phyloP scores from a whole-genome alignment of 164 flowering plant species.

The Echeveria elegans region DNA sequence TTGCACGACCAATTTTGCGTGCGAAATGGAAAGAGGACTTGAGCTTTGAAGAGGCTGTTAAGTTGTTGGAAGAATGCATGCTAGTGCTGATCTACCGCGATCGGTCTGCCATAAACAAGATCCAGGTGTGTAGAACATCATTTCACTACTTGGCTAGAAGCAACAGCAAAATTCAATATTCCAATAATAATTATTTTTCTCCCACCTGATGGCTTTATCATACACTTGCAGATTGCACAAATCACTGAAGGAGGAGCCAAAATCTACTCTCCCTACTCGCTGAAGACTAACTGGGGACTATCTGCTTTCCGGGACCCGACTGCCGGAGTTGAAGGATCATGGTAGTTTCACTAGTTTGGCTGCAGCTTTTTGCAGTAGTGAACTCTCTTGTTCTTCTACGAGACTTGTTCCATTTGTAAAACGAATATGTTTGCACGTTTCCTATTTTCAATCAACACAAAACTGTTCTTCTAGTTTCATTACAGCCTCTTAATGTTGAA shows the following conservation, averaged over 20 bases:
- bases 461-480: no score
- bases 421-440: not conserved
- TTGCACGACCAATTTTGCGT: constrained; percentile 86
- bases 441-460: not conserved
- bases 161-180: no score
- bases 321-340: constrained; percentile 73
- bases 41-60: constrained; percentile 91
- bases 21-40: constrained; percentile 82
- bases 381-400: not conserved
- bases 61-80: constrained; percentile 90
- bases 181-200: not conserved
- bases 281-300: constrained; percentile 82
- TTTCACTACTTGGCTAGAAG: not conserved
- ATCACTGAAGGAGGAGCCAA: constrained; percentile 73
- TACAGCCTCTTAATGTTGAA: no score
- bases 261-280: constrained; percentile 52
- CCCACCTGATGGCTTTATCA: not conserved
- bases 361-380: not conserved
- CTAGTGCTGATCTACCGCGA: constrained; percentile 88
- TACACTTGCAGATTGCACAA: constrained; percentile 62
- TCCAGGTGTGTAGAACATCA: constrained; percentile 49
- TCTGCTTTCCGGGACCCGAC: constrained; percentile 68
- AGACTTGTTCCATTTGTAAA: not conserved
- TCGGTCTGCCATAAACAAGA: constrained; percentile 90
- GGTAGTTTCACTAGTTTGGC: constrained; percentile 39